A percentile compares a stretch with the other conserved stretches of the same genome.
These are phyloP conservation scores for Boletus vinaceobasis DNA, from an alignment of 768 basidiomycete species.

Conservation along the genomic window DNA sequence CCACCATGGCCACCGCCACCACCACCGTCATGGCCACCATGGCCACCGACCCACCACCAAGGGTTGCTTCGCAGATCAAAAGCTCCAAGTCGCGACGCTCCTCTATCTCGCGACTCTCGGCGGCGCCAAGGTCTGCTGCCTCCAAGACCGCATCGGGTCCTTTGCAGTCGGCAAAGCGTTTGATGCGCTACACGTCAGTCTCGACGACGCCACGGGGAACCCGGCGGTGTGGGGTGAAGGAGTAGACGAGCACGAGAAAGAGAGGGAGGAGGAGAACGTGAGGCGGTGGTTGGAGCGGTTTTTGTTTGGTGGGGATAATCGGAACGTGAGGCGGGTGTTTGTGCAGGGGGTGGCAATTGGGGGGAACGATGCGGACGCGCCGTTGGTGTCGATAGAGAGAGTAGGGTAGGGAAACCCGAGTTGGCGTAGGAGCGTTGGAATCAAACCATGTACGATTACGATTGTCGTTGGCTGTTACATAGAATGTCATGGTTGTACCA, in stretches of 20 bases:
- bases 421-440: neutral
- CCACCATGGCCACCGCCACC: neutral
- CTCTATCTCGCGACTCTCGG: conserved; percentile 89
- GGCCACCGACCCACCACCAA: neutral
- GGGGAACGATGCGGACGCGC: conserved; percentile 36
- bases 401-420: too few species aligned
- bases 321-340: conserved; percentile 76
- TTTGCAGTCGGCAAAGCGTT: conserved; percentile 80
- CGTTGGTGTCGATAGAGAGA: too few species aligned
- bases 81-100: conserved; percentile 66
- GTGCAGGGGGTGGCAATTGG: conserved; percentile 78
- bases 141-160: conserved; percentile 65
- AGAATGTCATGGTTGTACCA: neutral
- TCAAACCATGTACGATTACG: neutral
- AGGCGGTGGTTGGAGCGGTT: conserved; percentile 71
- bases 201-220: conserved; percentile 43
- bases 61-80: conserved; percentile 46
- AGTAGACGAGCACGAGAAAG: conserved; percentile 20
- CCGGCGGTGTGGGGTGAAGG: conserved; percentile 51
- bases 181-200: conserved; percentile 75
- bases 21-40: too few species aligned
- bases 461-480: neutral
- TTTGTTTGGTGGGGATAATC: conserved; percentile 80
- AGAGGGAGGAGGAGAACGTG: conserved; percentile 31
- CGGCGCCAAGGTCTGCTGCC: conserved; percentile 75